Evolutionary conservation across 1,139 yeast genomes (phyloP).

Genomic region (Sugiyamaella castrensis): DNA sequence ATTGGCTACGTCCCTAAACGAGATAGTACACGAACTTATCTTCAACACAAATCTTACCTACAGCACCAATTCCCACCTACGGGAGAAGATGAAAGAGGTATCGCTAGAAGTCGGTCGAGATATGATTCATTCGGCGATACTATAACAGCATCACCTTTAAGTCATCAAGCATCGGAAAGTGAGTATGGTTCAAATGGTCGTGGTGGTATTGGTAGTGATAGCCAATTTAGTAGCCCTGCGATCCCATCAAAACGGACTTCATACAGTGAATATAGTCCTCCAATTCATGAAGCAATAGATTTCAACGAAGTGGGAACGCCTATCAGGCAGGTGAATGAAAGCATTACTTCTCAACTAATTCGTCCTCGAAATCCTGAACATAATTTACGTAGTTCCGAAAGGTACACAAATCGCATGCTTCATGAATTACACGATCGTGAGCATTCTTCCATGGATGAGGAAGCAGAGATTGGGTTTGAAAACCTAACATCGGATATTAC

Average conservation of each 20-base stretch:
- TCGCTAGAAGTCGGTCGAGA: too few relatives aligned
- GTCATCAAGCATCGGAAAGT: not conserved
- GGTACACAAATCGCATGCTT: slow-evolving; percentile 4
- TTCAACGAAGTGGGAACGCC: too few relatives aligned
- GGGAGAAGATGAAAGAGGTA: too few relatives aligned
- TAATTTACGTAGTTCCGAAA: slow-evolving; percentile 2
- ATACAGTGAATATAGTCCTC: slow-evolving; percentile 6
- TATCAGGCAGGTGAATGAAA: too few relatives aligned
- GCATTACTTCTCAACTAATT: too few relatives aligned
- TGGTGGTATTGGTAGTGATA: not conserved
- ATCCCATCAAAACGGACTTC: not conserved
- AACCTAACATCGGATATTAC: too few relatives aligned
- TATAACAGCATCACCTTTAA: too few relatives aligned
- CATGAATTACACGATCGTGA: not conserved
- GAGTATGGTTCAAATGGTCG: not conserved
- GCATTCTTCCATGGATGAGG: too few relatives aligned
- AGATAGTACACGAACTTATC: not conserved
- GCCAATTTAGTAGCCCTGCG: slow-evolving; percentile 5
- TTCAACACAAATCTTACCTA: not conserved
- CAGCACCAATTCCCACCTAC: too few relatives aligned
- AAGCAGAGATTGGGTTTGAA: too few relatives aligned
- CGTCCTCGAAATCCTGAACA: slow-evolving; percentile 5
- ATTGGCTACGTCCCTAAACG: slow-evolving; percentile 5
- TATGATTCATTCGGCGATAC: too few relatives aligned
- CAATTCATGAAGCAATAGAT: too few relatives aligned